Evolutionary conservation across 495 filamentous ascomycete genomes (phyloP).

Genomic region (Penicillium steckii): DNA sequence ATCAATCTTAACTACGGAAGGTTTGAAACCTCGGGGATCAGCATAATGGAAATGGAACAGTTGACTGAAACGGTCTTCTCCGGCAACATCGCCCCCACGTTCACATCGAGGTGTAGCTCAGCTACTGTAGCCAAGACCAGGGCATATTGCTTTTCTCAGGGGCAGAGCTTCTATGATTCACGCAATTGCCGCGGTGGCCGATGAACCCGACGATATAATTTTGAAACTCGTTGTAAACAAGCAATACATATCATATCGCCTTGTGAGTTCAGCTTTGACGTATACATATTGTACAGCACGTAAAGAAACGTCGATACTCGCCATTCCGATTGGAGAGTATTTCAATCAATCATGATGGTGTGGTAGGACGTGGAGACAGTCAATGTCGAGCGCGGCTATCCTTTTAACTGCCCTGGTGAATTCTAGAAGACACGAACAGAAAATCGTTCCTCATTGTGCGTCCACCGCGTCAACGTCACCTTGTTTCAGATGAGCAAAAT

Average conservation of each 20-base stretch:
- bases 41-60: background rate
- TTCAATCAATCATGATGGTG: background rate
- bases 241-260: too few relatives aligned
- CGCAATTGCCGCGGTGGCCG: background rate
- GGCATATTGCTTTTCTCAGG: background rate
- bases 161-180: background rate
- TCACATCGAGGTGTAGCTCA: background rate
- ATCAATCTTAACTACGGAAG: too few relatives aligned
- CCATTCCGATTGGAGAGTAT: too few relatives aligned
- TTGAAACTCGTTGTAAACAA: background rate
- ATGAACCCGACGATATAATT: background rate
- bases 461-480: background rate
- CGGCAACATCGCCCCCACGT: background rate
- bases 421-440: too few relatives aligned
- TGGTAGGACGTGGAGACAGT: background rate
- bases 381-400: background rate
- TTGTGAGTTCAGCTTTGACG: too few relatives aligned
- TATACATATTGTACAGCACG: too few relatives aligned
- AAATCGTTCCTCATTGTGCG: background rate
- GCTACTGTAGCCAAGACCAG: background rate
- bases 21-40: too few relatives aligned
- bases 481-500: background rate
- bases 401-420: too few relatives aligned
- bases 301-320: too few relatives aligned
- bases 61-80: constrained; percentile 2